phyloP scores from a whole-genome alignment of 192 early-diverging fungal genomes.

The Jimgerdemannia flammicorona region DNA sequence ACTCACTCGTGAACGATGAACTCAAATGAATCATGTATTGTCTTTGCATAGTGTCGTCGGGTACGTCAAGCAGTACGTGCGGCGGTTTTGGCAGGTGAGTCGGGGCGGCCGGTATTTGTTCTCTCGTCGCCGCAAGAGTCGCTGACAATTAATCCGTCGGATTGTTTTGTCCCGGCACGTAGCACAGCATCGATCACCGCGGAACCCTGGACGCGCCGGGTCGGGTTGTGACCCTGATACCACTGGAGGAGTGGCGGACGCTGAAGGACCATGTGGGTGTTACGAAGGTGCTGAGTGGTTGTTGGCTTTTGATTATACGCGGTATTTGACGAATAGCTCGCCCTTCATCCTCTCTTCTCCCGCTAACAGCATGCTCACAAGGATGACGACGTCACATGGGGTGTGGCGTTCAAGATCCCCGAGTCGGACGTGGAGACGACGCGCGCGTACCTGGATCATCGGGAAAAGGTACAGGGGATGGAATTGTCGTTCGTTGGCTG shows the following conservation, averaged over 20 bases:
- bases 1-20: background rate
- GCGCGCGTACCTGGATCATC: conserved; percentile 71
- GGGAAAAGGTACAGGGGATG: conserved; percentile 63
- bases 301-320: background rate
- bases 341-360: background rate
- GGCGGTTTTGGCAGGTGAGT: conserved; percentile 74
- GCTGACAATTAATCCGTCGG: background rate
- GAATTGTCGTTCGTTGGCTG: background rate
- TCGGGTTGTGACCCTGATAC: conserved; percentile 83
- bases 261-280: conserved; percentile 44
- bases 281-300: background rate
- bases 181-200: conserved; percentile 81
- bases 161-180: conserved; percentile 9
- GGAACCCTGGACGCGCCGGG: conserved; percentile 77
- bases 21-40: background rate
- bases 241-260: conserved; percentile 59
- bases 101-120: background rate
- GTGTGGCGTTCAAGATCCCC: conserved; percentile 78
- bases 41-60: conserved; percentile 41
- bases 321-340: background rate
- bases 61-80: conserved; percentile 63
- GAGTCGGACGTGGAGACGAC: conserved; percentile 60
- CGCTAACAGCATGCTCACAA: conserved; percentile 25
- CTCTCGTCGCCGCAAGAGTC: background rate
- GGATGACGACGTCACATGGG: conserved; percentile 66